These are phyloP conservation scores for Exophiala spinifera DNA, from an alignment of 2,329 filamentous ascomycete species.

Conservation along the genomic window DNA sequence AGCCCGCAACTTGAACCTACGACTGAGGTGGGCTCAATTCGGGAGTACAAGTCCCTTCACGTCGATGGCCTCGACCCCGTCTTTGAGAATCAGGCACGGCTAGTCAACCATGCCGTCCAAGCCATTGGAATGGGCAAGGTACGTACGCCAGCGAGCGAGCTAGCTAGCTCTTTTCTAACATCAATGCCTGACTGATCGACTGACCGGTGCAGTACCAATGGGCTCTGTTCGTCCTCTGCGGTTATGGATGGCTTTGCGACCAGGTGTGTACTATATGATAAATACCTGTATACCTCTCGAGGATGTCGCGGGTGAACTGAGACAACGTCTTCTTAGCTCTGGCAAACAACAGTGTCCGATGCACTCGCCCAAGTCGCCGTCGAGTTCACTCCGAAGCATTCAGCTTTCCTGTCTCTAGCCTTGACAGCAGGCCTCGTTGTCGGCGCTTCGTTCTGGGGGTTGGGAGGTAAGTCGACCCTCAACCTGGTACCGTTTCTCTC, in stretches of 20 bases:
- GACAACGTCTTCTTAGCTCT: constrained; percentile 37
- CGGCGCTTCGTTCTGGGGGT: constrained; percentile 56
- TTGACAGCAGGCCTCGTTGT: constrained; percentile 57
- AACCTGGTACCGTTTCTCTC: too few relatives aligned
- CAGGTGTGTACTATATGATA: constrained; percentile 31
- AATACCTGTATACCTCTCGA: too few relatives aligned
- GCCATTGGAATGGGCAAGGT: constrained; percentile 49
- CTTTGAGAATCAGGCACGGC: constrained; percentile 13
- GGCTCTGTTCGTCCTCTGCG: constrained; percentile 76
- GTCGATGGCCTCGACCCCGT: constrained; percentile 15
- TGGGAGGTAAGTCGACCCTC: constrained; percentile 29
- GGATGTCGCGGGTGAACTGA: too few relatives aligned
- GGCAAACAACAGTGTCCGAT: constrained; percentile 18
- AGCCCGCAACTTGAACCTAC: constrained; percentile 3
- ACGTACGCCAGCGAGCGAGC: too few relatives aligned
- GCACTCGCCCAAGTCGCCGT: constrained; percentile 12
- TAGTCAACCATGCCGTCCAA: constrained; percentile 20
- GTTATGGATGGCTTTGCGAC: constrained; percentile 75
- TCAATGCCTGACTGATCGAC: not conserved
- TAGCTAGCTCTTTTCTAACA: not conserved
- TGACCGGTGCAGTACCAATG: constrained; percentile 64
- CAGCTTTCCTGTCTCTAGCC: constrained; percentile 46
- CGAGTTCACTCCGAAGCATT: constrained; percentile 14
- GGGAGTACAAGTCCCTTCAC: constrained; percentile 12
- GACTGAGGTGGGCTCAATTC: constrained; percentile 6